These are phyloP conservation scores for Prunus kanzakura DNA, from an alignment of 306 rosid species.

Conservation along the genomic window DNA sequence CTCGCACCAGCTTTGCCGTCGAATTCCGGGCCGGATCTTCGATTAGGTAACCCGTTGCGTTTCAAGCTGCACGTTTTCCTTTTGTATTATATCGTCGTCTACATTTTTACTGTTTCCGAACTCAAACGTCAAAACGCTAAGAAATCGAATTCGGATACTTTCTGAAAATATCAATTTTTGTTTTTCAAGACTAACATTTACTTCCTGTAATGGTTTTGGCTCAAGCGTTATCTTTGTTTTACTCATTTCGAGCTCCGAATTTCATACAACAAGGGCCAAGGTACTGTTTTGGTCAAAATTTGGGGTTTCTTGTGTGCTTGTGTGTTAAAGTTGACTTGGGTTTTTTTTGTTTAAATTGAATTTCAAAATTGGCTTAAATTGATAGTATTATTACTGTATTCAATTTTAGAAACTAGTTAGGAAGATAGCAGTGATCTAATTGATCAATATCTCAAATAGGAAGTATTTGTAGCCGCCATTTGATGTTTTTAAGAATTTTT, in stretches of 20 bases:
- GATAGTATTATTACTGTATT: neutral
- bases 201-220: neutral
- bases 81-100: neutral
- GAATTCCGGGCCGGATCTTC: constrained; percentile 22
- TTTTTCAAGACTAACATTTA: neutral
- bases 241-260: neutral
- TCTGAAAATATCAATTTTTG: neutral
- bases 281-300: neutral
- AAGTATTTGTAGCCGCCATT: neutral
- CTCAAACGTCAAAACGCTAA: neutral
- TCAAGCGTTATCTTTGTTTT: neutral
- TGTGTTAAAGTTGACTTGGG: neutral
- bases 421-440: neutral
- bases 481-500: neutral
- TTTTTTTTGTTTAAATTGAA: neutral
- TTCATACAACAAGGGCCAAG: neutral
- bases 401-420: neutral
- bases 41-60: constrained; percentile 29
- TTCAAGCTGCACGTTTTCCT: neutral
- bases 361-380: neutral
- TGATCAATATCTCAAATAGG: neutral
- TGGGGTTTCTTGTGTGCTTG: neutral
- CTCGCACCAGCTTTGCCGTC: constrained; percentile 10
- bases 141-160: neutral
- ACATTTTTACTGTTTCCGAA: neutral